phyloP scores from a whole-genome alignment of 1,284 basidiomycete species.

The Paramarasmius palmivorus region DNA sequence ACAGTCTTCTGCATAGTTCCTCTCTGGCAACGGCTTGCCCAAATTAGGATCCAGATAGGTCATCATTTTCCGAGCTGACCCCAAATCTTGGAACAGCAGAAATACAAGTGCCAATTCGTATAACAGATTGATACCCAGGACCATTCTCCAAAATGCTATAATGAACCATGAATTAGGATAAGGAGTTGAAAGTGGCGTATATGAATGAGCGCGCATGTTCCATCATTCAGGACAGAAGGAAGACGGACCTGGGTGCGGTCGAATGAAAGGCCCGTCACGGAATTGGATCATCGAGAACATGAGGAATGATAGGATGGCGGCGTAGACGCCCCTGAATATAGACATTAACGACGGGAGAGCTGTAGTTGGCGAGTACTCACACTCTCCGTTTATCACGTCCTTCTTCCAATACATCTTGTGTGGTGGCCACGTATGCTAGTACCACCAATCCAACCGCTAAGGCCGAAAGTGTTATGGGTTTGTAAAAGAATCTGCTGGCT shows the following conservation, averaged over 20 bases:
- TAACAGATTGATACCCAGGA: conserved; percentile 76
- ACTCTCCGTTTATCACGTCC: conserved; percentile 76
- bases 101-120: conserved; percentile 83
- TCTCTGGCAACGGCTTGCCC: conserved; percentile 76
- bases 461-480: conserved; percentile 74
- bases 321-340: conserved; percentile 63
- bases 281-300: conserved; percentile 84
- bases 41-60: conserved; percentile 69
- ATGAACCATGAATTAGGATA: not conserved
- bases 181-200: no score
- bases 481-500: conserved; percentile 72
- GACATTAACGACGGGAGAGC: conserved; percentile 11
- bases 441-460: conserved; percentile 63
- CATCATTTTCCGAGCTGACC: conserved; percentile 78
- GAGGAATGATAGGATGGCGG: conserved; percentile 68
- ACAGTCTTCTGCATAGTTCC: conserved; percentile 82
- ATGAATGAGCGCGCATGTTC: not conserved
- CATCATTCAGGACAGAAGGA: not conserved
- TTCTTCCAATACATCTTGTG: conserved; percentile 77
- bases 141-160: conserved; percentile 68
- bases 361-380: conserved; percentile 43
- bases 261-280: conserved; percentile 79
- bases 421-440: conserved; percentile 77
- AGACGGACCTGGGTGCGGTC: conserved; percentile 54
- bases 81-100: conserved; percentile 79